A percentile compares a stretch with the other conserved stretches of the same genome.
These are phyloP conservation scores for Mycena chlorophos DNA, from an alignment of 768 basidiomycete genomes.

Conservation along the genomic window DNA sequence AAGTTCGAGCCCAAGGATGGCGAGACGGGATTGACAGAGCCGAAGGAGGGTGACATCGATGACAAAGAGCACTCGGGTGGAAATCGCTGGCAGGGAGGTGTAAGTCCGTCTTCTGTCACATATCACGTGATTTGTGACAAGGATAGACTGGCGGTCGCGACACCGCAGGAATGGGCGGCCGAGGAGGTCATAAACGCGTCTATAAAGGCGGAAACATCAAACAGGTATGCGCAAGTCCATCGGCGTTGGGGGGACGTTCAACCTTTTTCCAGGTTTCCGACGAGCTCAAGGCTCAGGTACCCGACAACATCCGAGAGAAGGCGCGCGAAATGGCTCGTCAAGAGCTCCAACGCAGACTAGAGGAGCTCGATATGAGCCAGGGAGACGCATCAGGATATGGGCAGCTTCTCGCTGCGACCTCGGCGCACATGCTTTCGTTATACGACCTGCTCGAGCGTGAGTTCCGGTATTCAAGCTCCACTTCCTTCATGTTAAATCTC, in stretches of 20 bases:
- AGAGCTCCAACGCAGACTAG: slow-evolving; percentile 58
- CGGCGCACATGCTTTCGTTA: slow-evolving; percentile 60
- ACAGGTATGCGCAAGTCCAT: slow-evolving; percentile 49
- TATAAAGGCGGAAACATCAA: slow-evolving; percentile 66
- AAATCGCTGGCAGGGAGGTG: slow-evolving; percentile 66
- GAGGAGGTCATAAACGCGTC: slow-evolving; percentile 66
- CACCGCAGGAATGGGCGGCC: slow-evolving; percentile 65
- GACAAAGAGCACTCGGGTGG: slow-evolving; percentile 63
- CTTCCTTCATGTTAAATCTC: not conserved
- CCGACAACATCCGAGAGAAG: slow-evolving; percentile 60
- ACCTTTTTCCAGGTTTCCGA: slow-evolving; percentile 43
- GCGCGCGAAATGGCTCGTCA: slow-evolving; percentile 67
- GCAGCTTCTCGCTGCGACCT: slow-evolving; percentile 50
- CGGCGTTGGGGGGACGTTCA: slow-evolving; percentile 2
- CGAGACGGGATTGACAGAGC: slow-evolving; percentile 47
- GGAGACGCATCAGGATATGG: slow-evolving; percentile 60
- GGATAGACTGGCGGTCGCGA: slow-evolving; percentile 62
- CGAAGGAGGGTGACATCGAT: slow-evolving; percentile 65
- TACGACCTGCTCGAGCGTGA: slow-evolving; percentile 63
- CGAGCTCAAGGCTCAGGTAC: slow-evolving; percentile 55
- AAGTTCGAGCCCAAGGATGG: slow-evolving; percentile 52
- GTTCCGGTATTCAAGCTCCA: slow-evolving; percentile 23
- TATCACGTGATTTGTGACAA: not conserved
- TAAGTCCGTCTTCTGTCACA: slow-evolving; percentile 28
- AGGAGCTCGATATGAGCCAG: slow-evolving; percentile 61